Evolutionary conservation across 148 eudicot species (phyloP), one percentile per base, ranked within the genome.

Genomic region (Rhododendron williamsianum): DNA sequence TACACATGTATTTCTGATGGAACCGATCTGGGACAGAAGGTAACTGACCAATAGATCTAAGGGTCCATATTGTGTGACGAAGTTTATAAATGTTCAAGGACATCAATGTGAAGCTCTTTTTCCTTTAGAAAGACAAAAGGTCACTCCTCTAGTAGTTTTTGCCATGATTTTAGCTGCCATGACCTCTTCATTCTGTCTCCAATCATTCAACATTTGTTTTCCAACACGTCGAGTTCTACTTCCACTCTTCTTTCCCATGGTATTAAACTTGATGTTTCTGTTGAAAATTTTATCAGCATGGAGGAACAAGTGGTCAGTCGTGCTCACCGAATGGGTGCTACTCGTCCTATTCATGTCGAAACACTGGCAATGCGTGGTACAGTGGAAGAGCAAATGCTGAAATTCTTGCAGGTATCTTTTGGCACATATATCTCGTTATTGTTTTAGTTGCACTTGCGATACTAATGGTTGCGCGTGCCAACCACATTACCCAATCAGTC

Each of bases 241-340:
- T 18, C 13, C 6, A 38, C 15, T 2, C 71, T 48, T 72, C 2
- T 71, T 16, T 72, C 49, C 46, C 58, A 52, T 83, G 33, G 60
- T 4, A 27, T 74, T 86, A 41, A 36, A 79, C 77, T 48, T 21
- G 65, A 77, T 74, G n/a, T 52, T 25, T 86, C 83, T 71, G 35
- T 76, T 89, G 54, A 76, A 36, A 85, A 80, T 56, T 25, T 89
- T 89, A 78, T 87, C 92, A 97, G 98, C 88, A 89, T 95, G 99
- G 99, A 97, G 90, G 99, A 97, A 85, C 99, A 97, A 88, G 99
- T 97, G 78, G 95, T 97, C 54, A 97, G 99, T 95, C 98, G 99
- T 85, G 99, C 99, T 90, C 99, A 97, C 86, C 93, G 99, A 73
- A 95, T 97, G 99, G 99, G 99, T 88, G 99, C 99, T 76, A 89